Percentiles rank a stretch among this genome's conserved stretches.
Conservation (phyloP, 768 basidiomycete genomes). For the Pholiota molesta region DNA sequence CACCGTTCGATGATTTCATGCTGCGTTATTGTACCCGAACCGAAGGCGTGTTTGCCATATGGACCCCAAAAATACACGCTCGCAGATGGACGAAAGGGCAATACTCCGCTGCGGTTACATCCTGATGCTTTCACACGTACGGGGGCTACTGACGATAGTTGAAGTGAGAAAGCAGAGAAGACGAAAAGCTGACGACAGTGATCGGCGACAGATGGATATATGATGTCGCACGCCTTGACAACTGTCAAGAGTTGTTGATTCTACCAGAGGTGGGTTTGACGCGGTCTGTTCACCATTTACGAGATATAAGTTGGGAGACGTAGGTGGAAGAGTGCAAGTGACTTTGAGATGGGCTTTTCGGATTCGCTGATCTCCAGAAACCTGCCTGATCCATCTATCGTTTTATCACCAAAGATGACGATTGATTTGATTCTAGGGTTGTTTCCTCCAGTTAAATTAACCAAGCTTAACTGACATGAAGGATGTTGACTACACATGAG, state of each 20-base stretch:
- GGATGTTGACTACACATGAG: slow-evolving; percentile 19
- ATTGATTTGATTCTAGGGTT: slow-evolving; percentile 2
- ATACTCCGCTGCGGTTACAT: background rate
- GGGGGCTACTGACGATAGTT: background rate
- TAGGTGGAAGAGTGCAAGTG: background rate
- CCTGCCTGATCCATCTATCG: slow-evolving; percentile 4
- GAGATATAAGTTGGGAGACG: background rate
- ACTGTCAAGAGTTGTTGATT: background rate
- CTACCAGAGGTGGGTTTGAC: slow-evolving; percentile 1
- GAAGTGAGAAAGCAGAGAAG: background rate
- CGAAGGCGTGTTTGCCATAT: slow-evolving; percentile 5
- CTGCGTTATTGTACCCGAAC: background rate
- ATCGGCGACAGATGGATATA: slow-evolving; percentile 7
- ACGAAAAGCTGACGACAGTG: background rate
- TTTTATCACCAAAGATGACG: background rate
- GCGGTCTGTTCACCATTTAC: background rate
- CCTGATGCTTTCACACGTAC: slow-evolving; percentile 3
- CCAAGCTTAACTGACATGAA: slow-evolving; percentile 25
- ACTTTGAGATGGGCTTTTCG: background rate
- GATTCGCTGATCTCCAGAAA: background rate
- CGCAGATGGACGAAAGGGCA: background rate
- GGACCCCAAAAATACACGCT: background rate
- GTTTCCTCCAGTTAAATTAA: background rate
- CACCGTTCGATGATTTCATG: no score
- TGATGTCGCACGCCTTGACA: background rate